phyloP scores from a whole-genome alignment of 2,329 filamentous ascomycete genomes.

The Endocalyx cinctus region DNA sequence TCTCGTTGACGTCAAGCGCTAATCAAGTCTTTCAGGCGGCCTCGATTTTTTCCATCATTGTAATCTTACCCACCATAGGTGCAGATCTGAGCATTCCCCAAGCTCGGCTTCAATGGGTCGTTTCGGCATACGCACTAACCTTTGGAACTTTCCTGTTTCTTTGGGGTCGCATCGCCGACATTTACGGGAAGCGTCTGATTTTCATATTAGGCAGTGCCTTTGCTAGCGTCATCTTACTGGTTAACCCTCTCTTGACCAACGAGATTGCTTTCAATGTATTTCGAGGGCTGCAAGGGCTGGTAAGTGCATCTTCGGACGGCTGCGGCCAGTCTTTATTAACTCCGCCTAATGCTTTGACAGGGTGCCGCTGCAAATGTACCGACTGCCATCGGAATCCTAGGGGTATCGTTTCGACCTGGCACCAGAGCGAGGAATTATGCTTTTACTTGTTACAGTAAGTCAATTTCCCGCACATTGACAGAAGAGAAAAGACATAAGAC shows the following conservation, averaged over 20 bases:
- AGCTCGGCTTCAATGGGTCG: conserved; percentile 59
- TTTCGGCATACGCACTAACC: conserved; percentile 60
- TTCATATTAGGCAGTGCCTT: conserved; percentile 62
- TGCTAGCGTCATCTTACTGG: conserved; percentile 53
- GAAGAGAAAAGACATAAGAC: too few species aligned
- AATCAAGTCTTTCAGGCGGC: conserved; percentile 40
- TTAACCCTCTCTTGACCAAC: conserved; percentile 59
- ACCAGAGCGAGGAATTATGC: conserved; percentile 69
- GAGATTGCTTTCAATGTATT: conserved; percentile 67
- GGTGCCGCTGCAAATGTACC: conserved; percentile 67
- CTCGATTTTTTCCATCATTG: conserved; percentile 55
- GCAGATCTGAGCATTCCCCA: conserved; percentile 51
- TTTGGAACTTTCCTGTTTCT: conserved; percentile 65
- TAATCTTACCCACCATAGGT: conserved; percentile 59
- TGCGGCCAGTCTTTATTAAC: too few species aligned
- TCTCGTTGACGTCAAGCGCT: too few species aligned
- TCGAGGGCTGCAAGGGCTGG: conserved; percentile 60
- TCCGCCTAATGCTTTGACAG: too few species aligned
- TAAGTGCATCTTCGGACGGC: conserved; percentile 26
- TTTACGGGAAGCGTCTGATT: conserved; percentile 61
- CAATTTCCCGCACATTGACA: background rate
- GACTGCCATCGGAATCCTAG: conserved; percentile 66
- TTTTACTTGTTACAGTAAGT: conserved; percentile 56
- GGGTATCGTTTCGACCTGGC: conserved; percentile 61
- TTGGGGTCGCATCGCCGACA: conserved; percentile 63